These are phyloP conservation scores for Ogataea minuta DNA, from an alignment of 805 yeast genomes.

Conservation along the genomic window DNA sequence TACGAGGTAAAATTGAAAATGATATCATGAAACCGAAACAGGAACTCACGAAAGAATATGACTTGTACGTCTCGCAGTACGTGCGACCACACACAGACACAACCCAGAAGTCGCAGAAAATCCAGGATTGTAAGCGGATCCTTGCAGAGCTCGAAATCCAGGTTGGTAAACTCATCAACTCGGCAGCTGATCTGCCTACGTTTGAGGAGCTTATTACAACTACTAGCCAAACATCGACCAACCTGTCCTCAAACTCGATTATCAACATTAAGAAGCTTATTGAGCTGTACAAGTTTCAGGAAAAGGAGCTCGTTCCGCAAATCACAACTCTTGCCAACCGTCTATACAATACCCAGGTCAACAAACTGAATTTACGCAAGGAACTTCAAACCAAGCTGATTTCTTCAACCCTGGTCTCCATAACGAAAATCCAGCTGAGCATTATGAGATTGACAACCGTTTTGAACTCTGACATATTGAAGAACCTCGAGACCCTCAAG, in stretches of 20 bases:
- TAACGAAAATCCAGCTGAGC: slow-evolving; percentile 39
- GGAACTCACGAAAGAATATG: slow-evolving; percentile 41
- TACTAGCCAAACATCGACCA: slow-evolving; percentile 27
- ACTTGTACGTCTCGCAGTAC: slow-evolving; percentile 39
- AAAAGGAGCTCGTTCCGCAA: slow-evolving; percentile 26
- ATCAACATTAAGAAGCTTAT: slow-evolving; percentile 24
- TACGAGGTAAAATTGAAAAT: slow-evolving; percentile 36
- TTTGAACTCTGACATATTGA: slow-evolving; percentile 33
- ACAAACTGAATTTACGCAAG: slow-evolving; percentile 34
- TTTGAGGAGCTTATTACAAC: slow-evolving; percentile 34
- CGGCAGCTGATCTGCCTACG: slow-evolving; percentile 27
- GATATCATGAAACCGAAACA: slow-evolving; percentile 38
- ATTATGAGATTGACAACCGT: slow-evolving; percentile 33
- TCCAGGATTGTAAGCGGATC: slow-evolving; percentile 22
- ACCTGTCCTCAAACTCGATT: slow-evolving; percentile 25
- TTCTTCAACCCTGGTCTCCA: slow-evolving; percentile 31
- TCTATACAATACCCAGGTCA: slow-evolving; percentile 38
- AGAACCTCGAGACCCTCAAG: slow-evolving; percentile 32
- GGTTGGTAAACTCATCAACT: slow-evolving; percentile 23
- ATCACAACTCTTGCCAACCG: slow-evolving; percentile 35
- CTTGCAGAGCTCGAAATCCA: slow-evolving; percentile 23
- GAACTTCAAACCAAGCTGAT: slow-evolving; percentile 36
- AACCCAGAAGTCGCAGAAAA: slow-evolving; percentile 13
- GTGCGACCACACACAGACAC: slow-evolving; percentile 20
- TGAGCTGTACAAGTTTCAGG: slow-evolving; percentile 23